These are phyloP conservation scores for Gaultheria prostrata DNA, from an alignment of 148 eudicot genomes.

Conservation along the genomic window DNA sequence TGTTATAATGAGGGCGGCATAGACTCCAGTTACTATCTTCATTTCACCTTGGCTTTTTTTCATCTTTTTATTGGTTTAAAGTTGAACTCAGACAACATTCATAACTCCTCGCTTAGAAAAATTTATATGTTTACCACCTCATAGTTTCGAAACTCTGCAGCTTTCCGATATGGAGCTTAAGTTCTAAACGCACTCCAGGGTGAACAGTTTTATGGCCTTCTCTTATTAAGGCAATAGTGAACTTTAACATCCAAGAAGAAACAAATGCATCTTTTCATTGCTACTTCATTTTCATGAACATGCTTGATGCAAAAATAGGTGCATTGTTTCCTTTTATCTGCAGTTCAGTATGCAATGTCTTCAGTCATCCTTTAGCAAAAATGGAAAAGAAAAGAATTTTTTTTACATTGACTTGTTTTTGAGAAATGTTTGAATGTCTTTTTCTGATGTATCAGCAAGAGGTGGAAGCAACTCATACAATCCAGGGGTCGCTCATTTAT, in stretches of 20 bases:
- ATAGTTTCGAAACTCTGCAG: background rate
- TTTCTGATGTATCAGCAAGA: constrained; percentile 50
- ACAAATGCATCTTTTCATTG: background rate
- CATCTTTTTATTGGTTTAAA: background rate
- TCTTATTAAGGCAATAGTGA: background rate
- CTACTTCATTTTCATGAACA: background rate
- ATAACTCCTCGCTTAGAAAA: background rate
- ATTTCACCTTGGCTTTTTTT: background rate
- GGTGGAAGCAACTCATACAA: constrained; percentile 90
- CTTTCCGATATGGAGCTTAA: background rate
- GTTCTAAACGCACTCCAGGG: background rate
- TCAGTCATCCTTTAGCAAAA: background rate
- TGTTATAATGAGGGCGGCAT: background rate
- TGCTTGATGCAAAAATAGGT: background rate
- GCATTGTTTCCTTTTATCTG: background rate
- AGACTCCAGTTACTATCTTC: background rate
- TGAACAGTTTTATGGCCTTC: background rate
- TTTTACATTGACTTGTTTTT: background rate
- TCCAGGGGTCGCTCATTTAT: constrained; percentile 96
- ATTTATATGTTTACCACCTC: background rate
- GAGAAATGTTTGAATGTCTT: background rate
- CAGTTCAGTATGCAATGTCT: too few species aligned
- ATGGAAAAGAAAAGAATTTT: background rate
- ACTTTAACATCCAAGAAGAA: background rate
- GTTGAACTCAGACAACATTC: background rate